Base-by-base conservation (phyloP, 1,139 yeast genomes). In the Pichia sp. region DNA sequence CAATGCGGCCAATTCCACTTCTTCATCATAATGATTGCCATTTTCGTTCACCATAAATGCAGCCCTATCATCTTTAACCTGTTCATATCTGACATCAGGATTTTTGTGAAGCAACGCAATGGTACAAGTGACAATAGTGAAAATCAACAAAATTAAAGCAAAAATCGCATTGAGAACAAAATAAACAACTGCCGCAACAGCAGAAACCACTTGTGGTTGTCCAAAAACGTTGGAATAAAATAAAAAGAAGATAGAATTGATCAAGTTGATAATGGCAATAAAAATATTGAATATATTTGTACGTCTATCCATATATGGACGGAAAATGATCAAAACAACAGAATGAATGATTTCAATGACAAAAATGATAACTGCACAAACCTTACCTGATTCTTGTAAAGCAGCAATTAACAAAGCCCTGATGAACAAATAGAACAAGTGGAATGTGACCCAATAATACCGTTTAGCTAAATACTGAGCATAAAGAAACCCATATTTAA, bases 1-100 rank as follows among this genome's bases (percentile, higher is more conserved):
- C 51, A 90, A 72, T 4, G 95, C 97, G 64, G 83, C 81, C 52
- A 90, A 73, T 65, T 88, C 97, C 52, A 85, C 75, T 54, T 81
- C 87, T 44, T 70, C 73, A 28, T 73, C 72, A 39, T 64, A 66
- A 45, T 65, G 56, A 52, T 60, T 65, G 11, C 60, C 65, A 33
- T 64, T 67, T 33, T 71, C 69, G 54, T 73, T 70, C 53, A 81
- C 79, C 52, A 81, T 83, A 65, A 92, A 92, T 27, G 96, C 85
- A 46, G 86, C 94, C 64, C 98, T 80, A 61, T 92, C 98, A 63
- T 92, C 98, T 57, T 85, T 84, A 87, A 92, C 86, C 55, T 97
- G 97, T 70, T 88, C 94, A 68, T 92, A 92, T 56, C 96, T 76
- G 16, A 94, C 81, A 65, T 92, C 98, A 46, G 98, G 98, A 64